Evolutionary conservation across 768 basidiomycete genomes (phyloP), one percentile per base, ranked within the genome.

Genomic region (Lanmaoa pseudosensibilis): DNA sequence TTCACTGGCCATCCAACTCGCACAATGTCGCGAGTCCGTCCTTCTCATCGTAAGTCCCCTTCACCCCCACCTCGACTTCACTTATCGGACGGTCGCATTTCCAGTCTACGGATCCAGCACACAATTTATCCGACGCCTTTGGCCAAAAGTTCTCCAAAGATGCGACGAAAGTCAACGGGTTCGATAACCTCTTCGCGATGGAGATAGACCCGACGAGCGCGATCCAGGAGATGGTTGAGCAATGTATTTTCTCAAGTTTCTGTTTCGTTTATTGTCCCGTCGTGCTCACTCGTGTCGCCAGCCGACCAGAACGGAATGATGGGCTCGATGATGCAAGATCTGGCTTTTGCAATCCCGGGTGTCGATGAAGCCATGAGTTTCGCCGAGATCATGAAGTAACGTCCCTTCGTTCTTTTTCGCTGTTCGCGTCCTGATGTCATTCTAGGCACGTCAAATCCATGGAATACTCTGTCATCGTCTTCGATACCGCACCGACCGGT

Each of bases 351-450:
- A 2, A 98, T 99, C 55, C 97, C 97, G 0, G 97, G 97, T 75
- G 96, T 99, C 13, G 97, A 99, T 67, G 97, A 99, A 75, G 97
- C 97, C 4, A 98, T 99, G 97, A 94, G 94, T 60, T 99, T 99
- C 65, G 97, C 97, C 0, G 97, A 99, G 74, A 97, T 99, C 72
- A 99, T 98, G 97, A 99, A 98, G 96, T 97, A 56, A 55, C 7
- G 7, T 40, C 27, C 38, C 12, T 51, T 37, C 23, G 12, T 46
- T 21, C 4, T 34, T 5, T 33, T 8, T 6, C 12, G n/a, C 25
- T 10, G 34, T 13, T 25, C 21, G 18, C 15, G 19, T 32, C 19
- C 55, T 64, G 18, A 68, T 18, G 2, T 11, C 18, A 2, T 39
- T 36, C 10, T 65, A 98, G 95, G 72, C 96, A 99, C 73, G 97